Base-by-base conservation (phyloP, 768 basidiomycete genomes). In the Mycena polygramma region DNA sequence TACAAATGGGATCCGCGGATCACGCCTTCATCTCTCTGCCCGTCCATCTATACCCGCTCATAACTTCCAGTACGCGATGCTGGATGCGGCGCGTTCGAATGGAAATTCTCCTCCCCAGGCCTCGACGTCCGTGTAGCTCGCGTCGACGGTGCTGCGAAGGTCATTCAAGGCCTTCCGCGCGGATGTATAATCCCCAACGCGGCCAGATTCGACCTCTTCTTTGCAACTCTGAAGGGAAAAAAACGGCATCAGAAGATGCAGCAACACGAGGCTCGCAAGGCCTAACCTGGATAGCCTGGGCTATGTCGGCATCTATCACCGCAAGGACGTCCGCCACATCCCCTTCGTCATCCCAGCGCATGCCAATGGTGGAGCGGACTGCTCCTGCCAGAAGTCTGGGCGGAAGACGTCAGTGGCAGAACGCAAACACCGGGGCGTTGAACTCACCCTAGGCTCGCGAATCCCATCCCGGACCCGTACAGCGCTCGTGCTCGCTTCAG, bases 381-480 rank as follows among this genome's bases (percentile, higher is more conserved):
- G 66, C 69, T 37, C 13, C 19, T 11, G 62, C 57, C 7, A 73
- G 69, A 13, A 70, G 62, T 1, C 72, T 73, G 53, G n/a, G n/a
- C 7, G 14, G 4, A 11, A 2, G 17, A 19, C 19, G 30, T 60
- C n/a, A 49, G n/a, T 60, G 37, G 22, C 30, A 46, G 6, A 6
- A 11, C n/a, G 45, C 15, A 46, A 46, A 7, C 15, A 24, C n/a
- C 20, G 46, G 2, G 41, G 8, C 37, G 14, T 7, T 30, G 30
- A 2, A 37, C 72, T 22, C 48, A 73, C 72, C 72, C 63, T 7
- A 73, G 45, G 53, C 69, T 70, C 11, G 72, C 66, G 52, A 73
- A 73, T 14, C 72, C 72, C 72, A 73, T 73, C 10, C 72, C 72
- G 9, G 72, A 73, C 6, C 72, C 72, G 53, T 73, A 73, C n/a